These are phyloP conservation scores for Sanguinoderma infundibulare DNA, from an alignment of 1,284 basidiomycete species.

Conservation along the genomic window DNA sequence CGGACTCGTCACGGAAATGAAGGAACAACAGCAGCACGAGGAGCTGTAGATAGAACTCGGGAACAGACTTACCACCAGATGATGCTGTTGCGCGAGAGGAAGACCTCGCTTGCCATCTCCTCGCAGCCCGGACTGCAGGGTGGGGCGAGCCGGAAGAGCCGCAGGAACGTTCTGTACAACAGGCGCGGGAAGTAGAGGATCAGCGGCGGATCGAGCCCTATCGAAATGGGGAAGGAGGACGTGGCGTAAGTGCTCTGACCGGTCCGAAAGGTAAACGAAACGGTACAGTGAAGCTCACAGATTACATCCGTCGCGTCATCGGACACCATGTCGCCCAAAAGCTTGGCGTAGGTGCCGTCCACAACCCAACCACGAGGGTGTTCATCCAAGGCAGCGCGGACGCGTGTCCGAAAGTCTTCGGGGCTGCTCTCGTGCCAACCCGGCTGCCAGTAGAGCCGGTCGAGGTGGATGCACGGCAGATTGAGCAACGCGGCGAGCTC, in stretches of 20 bases:
- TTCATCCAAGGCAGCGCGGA: constrained; percentile 23
- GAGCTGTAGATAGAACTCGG: neutral
- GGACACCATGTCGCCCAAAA: constrained; percentile 34
- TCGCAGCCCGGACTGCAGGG: constrained; percentile 59
- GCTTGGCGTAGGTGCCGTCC: constrained; percentile 31
- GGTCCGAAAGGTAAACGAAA: neutral
- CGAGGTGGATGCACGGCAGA: constrained; percentile 31
- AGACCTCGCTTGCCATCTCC: constrained; percentile 46
- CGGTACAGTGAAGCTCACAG: constrained; percentile 45
- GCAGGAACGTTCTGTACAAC: constrained; percentile 52
- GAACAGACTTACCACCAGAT: constrained; percentile 50
- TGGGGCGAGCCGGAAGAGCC: constrained; percentile 44
- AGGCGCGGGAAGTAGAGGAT: constrained; percentile 61
- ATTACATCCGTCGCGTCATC: constrained; percentile 59
- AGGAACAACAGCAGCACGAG: neutral
- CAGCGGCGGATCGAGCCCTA: constrained; percentile 71
- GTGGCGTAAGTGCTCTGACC: neutral
- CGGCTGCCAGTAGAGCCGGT: constrained; percentile 32
- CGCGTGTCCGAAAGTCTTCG: constrained; percentile 26
- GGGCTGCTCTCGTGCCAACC: constrained; percentile 24
- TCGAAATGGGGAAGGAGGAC: neutral
- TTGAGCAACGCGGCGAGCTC: constrained; percentile 50
- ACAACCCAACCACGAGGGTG: constrained; percentile 32
- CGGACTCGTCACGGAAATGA: constrained; percentile 9
- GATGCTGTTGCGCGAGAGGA: constrained; percentile 59